A percentile compares a stretch with the other conserved stretches of the same genome.
phyloP scores from a whole-genome alignment of 306 rosid genomes.

The Coriaria nepalensis region DNA sequence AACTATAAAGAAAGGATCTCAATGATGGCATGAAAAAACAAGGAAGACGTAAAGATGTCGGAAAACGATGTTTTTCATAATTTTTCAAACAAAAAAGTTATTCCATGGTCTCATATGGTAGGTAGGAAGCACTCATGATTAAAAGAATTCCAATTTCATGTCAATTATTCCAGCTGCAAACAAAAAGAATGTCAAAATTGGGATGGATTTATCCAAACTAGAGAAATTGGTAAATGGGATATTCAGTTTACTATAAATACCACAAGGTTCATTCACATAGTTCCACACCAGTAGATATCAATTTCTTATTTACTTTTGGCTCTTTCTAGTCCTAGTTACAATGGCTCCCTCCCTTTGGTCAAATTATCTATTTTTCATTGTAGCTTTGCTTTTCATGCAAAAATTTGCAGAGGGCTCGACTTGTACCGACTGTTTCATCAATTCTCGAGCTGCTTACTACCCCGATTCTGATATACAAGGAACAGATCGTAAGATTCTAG shows the following conservation, averaged over 20 bases:
- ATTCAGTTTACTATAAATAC: constrained; percentile 10
- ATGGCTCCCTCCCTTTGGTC: constrained; percentile 40
- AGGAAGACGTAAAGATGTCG: no score
- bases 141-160: neutral
- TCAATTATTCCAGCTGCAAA: neutral
- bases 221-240: neutral
- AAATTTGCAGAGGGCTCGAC: constrained; percentile 35
- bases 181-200: neutral
- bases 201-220: neutral
- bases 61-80: neutral
- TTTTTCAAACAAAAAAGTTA: neutral
- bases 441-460: constrained; percentile 71
- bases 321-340: constrained; percentile 1
- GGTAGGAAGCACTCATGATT: neutral
- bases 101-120: neutral
- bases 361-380: constrained; percentile 21
- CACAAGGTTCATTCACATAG: constrained; percentile 4
- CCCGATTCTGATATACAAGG: constrained; percentile 67
- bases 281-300: neutral
- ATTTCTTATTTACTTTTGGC: neutral
- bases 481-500: constrained; percentile 47
- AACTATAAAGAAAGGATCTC: no score
- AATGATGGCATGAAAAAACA: no score
- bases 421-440: constrained; percentile 46
- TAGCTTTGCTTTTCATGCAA: constrained; percentile 42